phyloP scores from a whole-genome alignment of 2,329 filamentous ascomycete species.

The Stagonosporopsis tanaceti region DNA sequence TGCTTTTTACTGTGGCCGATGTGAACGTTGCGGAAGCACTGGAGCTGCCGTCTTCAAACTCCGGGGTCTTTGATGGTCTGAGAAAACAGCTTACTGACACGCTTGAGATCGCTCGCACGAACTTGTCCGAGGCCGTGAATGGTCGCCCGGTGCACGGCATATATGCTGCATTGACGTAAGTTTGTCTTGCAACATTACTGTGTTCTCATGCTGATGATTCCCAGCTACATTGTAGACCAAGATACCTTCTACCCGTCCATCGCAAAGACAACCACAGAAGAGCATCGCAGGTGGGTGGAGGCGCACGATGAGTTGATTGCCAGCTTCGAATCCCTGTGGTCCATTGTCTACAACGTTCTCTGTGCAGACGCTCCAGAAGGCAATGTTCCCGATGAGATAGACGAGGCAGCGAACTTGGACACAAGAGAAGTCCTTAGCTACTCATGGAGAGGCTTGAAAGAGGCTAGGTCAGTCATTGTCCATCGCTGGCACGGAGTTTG shows the following conservation, averaged over 20 bases:
- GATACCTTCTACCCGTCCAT: slow-evolving; percentile 43
- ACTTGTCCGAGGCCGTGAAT: slow-evolving; percentile 69
- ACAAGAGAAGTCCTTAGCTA: slow-evolving; percentile 93
- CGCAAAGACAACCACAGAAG: slow-evolving; percentile 15
- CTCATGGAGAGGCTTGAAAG: slow-evolving; percentile 93
- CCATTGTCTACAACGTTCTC: slow-evolving; percentile 75
- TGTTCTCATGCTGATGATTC: not conserved
- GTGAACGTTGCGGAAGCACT: slow-evolving; percentile 5
- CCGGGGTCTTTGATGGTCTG: slow-evolving; percentile 65
- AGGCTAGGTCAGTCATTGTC: slow-evolving; percentile 72
- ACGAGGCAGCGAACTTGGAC: slow-evolving; percentile 73
- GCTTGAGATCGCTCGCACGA: slow-evolving; percentile 66
- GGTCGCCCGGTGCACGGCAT: slow-evolving; percentile 57
- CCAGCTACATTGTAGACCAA: slow-evolving; percentile 60
- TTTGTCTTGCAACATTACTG: not conserved
- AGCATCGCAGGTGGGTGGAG: slow-evolving; percentile 39
- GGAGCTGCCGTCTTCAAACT: slow-evolving; percentile 37
- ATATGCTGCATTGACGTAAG: slow-evolving; percentile 49
- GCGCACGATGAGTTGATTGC: slow-evolving; percentile 66
- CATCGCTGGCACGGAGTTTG: not conserved
- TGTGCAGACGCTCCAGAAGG: slow-evolving; percentile 97
- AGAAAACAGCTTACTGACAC: slow-evolving; percentile 70
- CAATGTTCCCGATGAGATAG: slow-evolving; percentile 78
- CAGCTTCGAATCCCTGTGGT: slow-evolving; percentile 77
- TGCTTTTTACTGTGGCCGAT: slow-evolving; percentile 67